Evolutionary conservation across 1,284 basidiomycete genomes (phyloP).

Genomic region (Malassezia vespertilionis): DNA sequence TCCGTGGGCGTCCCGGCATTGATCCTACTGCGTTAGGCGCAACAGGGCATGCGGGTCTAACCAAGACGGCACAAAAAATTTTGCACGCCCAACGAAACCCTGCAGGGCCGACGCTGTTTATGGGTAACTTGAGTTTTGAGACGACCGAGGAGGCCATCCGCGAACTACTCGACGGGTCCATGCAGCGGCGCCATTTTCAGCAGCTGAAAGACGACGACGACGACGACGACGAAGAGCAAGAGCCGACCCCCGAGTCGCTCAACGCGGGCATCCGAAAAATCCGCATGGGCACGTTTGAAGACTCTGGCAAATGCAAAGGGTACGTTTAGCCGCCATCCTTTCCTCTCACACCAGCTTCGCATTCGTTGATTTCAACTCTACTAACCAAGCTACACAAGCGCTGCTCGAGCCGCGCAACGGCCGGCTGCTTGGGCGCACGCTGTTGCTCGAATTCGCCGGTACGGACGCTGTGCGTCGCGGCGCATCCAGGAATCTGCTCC

Average conservation of each 20-base stretch:
- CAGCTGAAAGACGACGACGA: conserved; percentile 47
- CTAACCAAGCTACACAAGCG: conserved; percentile 66
- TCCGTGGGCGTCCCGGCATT: conserved; percentile 44
- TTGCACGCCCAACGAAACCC: conserved; percentile 70
- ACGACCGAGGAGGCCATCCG: conserved; percentile 63
- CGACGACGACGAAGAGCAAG: neutral
- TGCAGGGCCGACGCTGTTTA: conserved; percentile 69
- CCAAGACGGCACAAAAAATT: conserved; percentile 72
- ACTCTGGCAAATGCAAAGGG: conserved; percentile 87
- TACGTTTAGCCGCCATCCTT: conserved; percentile 49
- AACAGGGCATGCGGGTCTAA: conserved; percentile 49
- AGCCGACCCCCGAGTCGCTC: too few relatives aligned
- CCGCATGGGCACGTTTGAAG: conserved; percentile 88
- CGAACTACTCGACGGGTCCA: conserved; percentile 56
- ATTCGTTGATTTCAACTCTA: conserved; percentile 78
- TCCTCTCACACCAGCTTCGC: conserved; percentile 61
- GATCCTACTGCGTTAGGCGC: conserved; percentile 21
- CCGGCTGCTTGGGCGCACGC: conserved; percentile 66
- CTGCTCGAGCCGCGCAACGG: conserved; percentile 76
- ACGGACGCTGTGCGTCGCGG: conserved; percentile 61
- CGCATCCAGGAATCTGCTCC: conserved; percentile 19
- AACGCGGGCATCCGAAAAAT: conserved; percentile 68
- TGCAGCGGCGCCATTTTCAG: conserved; percentile 17
- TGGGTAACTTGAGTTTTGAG: conserved; percentile 81
- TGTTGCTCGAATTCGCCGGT: conserved; percentile 79